Conservation (phyloP, 352 stramenopile genomes). For the Elongisporangium prolatum region DNA sequence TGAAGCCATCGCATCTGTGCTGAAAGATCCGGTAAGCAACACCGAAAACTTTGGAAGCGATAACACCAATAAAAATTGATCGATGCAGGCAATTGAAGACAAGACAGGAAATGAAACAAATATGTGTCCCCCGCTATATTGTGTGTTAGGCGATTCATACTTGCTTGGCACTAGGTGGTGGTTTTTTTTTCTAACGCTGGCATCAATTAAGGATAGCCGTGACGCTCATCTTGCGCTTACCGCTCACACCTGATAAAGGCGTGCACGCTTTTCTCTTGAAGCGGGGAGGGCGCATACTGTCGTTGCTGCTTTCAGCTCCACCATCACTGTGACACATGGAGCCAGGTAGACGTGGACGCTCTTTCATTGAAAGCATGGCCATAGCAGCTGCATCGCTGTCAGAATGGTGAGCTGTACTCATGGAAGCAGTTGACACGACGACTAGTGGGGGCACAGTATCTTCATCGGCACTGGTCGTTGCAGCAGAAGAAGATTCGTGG, state of each 20-base stretch:
- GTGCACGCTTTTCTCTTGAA: slow-evolving; percentile 69
- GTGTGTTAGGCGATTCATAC: not conserved
- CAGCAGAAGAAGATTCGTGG: not conserved
- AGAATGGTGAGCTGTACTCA: slow-evolving; percentile 41
- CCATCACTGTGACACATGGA: slow-evolving; percentile 28
- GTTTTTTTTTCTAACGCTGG: not conserved
- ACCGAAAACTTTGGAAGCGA: not conserved
- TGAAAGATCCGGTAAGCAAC: not conserved
- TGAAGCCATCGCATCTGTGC: not conserved
- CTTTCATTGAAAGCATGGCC: slow-evolving; percentile 80
- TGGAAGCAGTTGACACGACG: slow-evolving; percentile 8
- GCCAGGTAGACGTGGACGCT: slow-evolving; percentile 14
- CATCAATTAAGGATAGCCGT: slow-evolving; percentile 84
- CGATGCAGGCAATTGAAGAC: not conserved
- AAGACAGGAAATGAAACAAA: not conserved
- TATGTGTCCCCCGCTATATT: slow-evolving; percentile 1
- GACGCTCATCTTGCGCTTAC: slow-evolving; percentile 88
- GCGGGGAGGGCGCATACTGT: slow-evolving; percentile 21
- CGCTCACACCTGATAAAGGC: slow-evolving; percentile 38
- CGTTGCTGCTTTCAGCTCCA: slow-evolving; percentile 27
- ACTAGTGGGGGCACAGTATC: not conserved
- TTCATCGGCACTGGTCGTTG: not conserved
- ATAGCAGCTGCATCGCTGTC: slow-evolving; percentile 73
- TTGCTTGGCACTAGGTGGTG: not conserved
- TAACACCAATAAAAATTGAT: not conserved